Evolutionary conservation across 768 basidiomycete species (phyloP), one percentile per base, ranked within the genome.

Genomic region (Lactarius vividus): DNA sequence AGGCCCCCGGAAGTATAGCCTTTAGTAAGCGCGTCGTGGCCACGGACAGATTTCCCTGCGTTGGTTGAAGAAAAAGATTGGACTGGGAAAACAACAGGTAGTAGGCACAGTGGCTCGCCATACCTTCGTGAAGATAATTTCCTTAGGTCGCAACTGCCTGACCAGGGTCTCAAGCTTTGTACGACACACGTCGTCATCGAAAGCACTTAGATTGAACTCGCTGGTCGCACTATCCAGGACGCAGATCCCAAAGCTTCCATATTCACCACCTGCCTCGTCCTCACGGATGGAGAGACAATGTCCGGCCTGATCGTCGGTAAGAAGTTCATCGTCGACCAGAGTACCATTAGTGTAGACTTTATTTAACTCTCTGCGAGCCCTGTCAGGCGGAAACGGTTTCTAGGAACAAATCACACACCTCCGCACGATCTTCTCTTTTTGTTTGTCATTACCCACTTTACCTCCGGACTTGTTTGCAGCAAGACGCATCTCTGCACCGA

Each of bases 271-370:
- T 53, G 72, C 73, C 23, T 74, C 70, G 31, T 76, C 80, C 72
- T 93, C 92, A 8, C 88, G 88, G 74, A 99, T 87, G 10, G 92
- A 88, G 31, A 98, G 85, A 73, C 96, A 98, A 73, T 99, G 97
- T 4, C 92, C 94, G 0, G 94, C 92, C 76, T 98, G 91, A 67
- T 98, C 97, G 65, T 97, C 93, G 1, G 84, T 89, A 37, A 98
- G 81, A 63, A 96, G 87, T 55, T 89, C 87, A 13, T 88, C 87
- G 71, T 99, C 97, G 56, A 98, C 89, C 29, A 98, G 87, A 0
- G 97, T 99, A 2, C 97, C 97, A 59, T 93, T 93, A 0, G 97
- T 99, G 74, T 96, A 92, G 53, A 99, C 94, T 79, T 96, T 96
- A 76, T 92, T 92, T 58, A 99, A 82, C 72, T 96, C 97, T 57